Evolutionary conservation across 2,329 filamentous ascomycete genomes (phyloP), one percentile per base, ranked within the genome.

Genomic region (Epichloe amarillans): DNA sequence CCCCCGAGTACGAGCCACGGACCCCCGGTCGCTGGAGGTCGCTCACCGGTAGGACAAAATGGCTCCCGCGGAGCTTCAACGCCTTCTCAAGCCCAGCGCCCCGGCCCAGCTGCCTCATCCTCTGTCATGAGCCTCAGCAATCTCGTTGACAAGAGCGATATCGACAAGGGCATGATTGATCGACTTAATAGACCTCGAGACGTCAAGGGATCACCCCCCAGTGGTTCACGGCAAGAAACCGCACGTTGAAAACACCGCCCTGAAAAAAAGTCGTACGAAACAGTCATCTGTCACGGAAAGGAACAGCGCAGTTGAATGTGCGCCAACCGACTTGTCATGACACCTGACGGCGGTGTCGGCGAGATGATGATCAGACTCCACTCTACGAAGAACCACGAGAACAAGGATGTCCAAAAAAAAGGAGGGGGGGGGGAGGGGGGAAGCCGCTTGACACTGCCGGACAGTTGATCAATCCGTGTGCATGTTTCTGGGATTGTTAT

Each of bases 111-210:
- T 47, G 59, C 56, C 35, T 56, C 61, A 14, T 50, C 60, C 11
- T 75, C 73, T n/a, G 69, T 75, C 21, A 78, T 77, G 74, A 77
- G 72, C 57, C 58, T 76, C 40, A 73, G 70, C 58, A 75, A 73
- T 52, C 63, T 76, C 54, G 71, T 77, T 59, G 74, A 72, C 30
- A 70, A 69, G 57, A 72, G 68, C 56, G 75, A 79, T 51, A 77
- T 79, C 52, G 77, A 80, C 57, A 69, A 70, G 56, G 71, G 65
- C 53, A 80, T 80, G 77, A 66, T 80, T 51, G 70, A 71, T 39
- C 70, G 73, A 38, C 60, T 79, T 48, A 74, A 77, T 54, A 66
- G 71, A 45, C 59, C 64, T 14, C 54, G 58, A 26, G 58, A 60
- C 30, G 21, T 19, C 21, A 55, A 54, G 47, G 49, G 46, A 39